These are phyloP conservation scores for Scheffersomyces parashehatae DNA, from an alignment of 1,139 yeast genomes.

Conservation along the genomic window DNA sequence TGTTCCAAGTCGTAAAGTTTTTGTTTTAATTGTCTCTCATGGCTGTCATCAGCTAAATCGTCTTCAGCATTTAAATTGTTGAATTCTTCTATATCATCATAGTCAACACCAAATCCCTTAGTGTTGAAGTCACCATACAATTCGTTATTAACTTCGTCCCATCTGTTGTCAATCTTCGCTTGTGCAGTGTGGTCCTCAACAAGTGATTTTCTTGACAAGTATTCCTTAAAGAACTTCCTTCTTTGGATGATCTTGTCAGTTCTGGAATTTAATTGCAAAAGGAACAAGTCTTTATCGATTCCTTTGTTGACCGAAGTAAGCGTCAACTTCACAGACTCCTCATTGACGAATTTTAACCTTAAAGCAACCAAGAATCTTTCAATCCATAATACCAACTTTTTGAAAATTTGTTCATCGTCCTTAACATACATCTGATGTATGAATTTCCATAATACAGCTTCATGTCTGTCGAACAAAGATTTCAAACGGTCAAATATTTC, in stretches of 20 bases:
- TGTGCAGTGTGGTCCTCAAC: conserved; percentile 19
- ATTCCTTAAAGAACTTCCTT: conserved; percentile 37
- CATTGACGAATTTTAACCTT: conserved; percentile 59
- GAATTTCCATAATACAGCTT: conserved; percentile 68
- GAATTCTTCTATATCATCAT: conserved; percentile 59
- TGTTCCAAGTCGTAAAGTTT: conserved; percentile 7
- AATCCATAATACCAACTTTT: conserved; percentile 69
- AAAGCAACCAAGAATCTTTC: conserved; percentile 57
- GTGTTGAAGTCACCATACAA: conserved; percentile 43
- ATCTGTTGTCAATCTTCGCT: conserved; percentile 43
- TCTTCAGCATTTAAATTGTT: conserved; percentile 33
- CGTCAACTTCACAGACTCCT: conserved; percentile 44
- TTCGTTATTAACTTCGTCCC: conserved; percentile 49
- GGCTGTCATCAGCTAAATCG: conserved; percentile 8
- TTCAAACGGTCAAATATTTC: conserved; percentile 67
- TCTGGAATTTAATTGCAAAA: conserved; percentile 31
- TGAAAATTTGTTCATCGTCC: conserved; percentile 72
- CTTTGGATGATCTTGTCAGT: conserved; percentile 30
- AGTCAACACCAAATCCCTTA: conserved; percentile 57
- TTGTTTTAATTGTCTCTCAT: background rate
- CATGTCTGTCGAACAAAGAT: conserved; percentile 66
- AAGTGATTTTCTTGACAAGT: conserved; percentile 22
- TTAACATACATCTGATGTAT: conserved; percentile 73
- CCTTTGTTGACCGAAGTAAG: conserved; percentile 17
- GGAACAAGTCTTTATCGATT: conserved; percentile 26